Conservation (phyloP, 345 rosid genomes). For the Erucastrum elatum region DNA sequence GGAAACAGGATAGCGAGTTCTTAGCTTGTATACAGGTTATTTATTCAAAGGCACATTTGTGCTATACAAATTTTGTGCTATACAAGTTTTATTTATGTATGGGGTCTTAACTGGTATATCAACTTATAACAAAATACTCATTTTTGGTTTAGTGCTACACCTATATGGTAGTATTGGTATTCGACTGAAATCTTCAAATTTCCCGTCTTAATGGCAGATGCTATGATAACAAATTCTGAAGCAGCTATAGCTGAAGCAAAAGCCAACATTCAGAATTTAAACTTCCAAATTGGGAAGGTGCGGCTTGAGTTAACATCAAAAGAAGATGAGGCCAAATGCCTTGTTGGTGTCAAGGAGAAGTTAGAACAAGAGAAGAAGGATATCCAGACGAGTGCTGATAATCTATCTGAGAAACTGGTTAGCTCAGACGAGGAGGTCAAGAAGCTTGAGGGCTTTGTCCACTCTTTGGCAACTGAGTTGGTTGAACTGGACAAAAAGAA, state of each 20-base stretch:
- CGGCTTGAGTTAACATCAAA: conserved; percentile 51
- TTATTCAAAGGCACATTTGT: not conserved
- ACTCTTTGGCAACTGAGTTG: conserved; percentile 50
- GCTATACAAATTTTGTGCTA: not conserved
- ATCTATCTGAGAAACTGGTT: conserved; percentile 49
- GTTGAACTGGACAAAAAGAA: conserved; percentile 59
- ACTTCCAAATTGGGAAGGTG: conserved; percentile 57
- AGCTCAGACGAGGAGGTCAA: conserved; percentile 51
- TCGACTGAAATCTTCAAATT: not conserved
- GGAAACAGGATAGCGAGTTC: not conserved
- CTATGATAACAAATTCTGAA: not conserved
- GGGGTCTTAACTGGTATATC: not conserved
- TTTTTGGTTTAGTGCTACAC: not conserved
- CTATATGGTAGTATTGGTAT: not conserved
- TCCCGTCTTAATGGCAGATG: conserved; percentile 10
- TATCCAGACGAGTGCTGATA: conserved; percentile 53
- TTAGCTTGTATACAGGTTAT: conserved; percentile 3
- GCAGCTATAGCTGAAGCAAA: conserved; percentile 16
- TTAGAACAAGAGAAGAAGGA: conserved; percentile 60
- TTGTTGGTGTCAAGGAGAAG: conserved; percentile 49
- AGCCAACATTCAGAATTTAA: conserved; percentile 51
- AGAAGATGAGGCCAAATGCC: conserved; percentile 56
- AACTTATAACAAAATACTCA: not conserved
- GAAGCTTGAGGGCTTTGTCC: conserved; percentile 56
- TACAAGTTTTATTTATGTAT: not conserved